Percentiles rank a stretch among this genome's conserved stretches.
Evolutionary conservation across 2,329 filamentous ascomycete species (phyloP).

Genomic region (Aspergillus proliferans): DNA sequence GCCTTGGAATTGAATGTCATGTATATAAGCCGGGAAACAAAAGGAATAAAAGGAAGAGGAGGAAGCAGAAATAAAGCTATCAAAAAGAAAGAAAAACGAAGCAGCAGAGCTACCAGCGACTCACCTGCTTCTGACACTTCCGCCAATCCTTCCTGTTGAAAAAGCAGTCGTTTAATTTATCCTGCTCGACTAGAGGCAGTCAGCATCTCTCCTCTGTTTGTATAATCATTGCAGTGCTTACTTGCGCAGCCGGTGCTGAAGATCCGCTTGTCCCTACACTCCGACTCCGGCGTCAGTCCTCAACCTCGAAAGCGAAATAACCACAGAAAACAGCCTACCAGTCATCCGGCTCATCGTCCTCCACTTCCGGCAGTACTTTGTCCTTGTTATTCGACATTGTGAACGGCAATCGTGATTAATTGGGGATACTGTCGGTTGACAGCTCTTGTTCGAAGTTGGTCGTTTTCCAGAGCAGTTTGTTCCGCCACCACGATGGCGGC

Average conservation of each 20-base stretch:
- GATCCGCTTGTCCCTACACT: slow-evolving; percentile 85
- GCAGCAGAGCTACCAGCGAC: slow-evolving; percentile 24
- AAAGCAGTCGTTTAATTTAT: slow-evolving; percentile 89
- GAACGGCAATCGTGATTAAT: neutral
- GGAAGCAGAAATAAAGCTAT: neutral
- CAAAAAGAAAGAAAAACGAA: neutral
- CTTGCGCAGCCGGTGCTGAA: slow-evolving; percentile 92
- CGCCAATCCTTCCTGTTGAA: slow-evolving; percentile 96
- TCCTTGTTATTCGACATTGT: slow-evolving; percentile 56
- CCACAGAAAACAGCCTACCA: slow-evolving; percentile 56
- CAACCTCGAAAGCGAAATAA: slow-evolving; percentile 6
- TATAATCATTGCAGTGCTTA: slow-evolving; percentile 37
- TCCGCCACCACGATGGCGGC: slow-evolving; percentile 21
- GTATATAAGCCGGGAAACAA: neutral
- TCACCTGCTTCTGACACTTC: slow-evolving; percentile 77
- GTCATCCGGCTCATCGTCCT: slow-evolving; percentile 88
- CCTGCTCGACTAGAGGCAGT: slow-evolving; percentile 65
- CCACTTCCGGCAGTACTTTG: slow-evolving; percentile 41
- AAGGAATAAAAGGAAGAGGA: neutral
- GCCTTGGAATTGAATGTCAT: neutral
- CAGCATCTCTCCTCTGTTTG: neutral
- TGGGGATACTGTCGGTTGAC: neutral
- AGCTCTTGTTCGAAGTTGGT: neutral
- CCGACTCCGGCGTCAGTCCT: slow-evolving; percentile 15
- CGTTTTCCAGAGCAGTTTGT: neutral